These are phyloP conservation scores for Trebouxia sp. DNA, from an alignment of 139 green algal genomes.

Conservation along the genomic window DNA sequence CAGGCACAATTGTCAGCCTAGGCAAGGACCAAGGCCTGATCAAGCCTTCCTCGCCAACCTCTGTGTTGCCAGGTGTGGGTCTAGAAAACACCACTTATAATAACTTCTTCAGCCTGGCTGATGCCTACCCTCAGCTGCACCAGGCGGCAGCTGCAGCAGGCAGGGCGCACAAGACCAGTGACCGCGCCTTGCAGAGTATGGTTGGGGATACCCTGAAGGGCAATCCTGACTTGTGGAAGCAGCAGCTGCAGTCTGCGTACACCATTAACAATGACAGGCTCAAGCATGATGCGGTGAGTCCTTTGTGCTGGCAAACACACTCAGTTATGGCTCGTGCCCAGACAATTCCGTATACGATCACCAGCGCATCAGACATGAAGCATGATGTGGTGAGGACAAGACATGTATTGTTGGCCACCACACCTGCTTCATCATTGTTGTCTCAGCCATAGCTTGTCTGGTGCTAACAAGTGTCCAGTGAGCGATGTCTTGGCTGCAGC, in stretches of 20 bases:
- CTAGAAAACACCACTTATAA: slow-evolving; percentile 13
- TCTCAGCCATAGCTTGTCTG: too few species aligned
- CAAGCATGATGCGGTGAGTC: slow-evolving; percentile 18
- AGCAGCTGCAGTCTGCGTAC: slow-evolving; percentile 24
- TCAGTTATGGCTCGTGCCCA: neutral
- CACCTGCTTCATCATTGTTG: too few species aligned
- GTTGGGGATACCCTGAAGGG: slow-evolving; percentile 10
- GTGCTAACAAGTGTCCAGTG: too few species aligned
- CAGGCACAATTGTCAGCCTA: too few species aligned
- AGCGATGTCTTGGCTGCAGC: too few species aligned
- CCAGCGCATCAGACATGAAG: too few species aligned
- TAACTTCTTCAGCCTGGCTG: neutral
- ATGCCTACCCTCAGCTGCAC: slow-evolving; percentile 26
- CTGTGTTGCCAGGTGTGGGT: neutral
- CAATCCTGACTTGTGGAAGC: slow-evolving; percentile 5
- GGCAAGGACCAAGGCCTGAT: too few species aligned
- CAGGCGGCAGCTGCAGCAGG: slow-evolving; percentile 2
- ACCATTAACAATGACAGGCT: slow-evolving; percentile 21
- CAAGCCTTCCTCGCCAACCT: neutral
- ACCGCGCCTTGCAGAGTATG: neutral
- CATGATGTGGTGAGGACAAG: too few species aligned
- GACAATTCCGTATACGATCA: too few species aligned
- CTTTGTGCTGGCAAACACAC: too few species aligned
- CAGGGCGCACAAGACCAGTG: neutral
- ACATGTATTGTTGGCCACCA: too few species aligned